Evolutionary conservation across 2,329 filamentous ascomycete species (phyloP).

Genomic region (Curvularia eragrostidis): DNA sequence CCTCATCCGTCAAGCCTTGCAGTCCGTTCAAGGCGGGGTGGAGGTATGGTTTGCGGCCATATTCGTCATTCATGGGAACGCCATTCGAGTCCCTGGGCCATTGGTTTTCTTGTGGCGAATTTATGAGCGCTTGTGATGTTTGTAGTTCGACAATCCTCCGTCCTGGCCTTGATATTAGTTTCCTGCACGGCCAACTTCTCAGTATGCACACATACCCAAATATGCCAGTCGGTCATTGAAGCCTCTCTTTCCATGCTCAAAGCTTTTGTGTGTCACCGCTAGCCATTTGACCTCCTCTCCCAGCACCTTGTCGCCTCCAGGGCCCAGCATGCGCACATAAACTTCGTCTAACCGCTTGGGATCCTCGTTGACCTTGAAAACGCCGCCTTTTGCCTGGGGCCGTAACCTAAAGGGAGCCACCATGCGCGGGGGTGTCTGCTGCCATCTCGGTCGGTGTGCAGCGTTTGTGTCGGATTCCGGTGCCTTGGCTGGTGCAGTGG

Average conservation of each 20-base stretch:
- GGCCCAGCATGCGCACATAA: conserved; percentile 78
- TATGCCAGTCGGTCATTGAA: conserved; percentile 95
- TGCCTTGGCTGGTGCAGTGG: conserved; percentile 28
- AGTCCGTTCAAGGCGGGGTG: conserved; percentile 76
- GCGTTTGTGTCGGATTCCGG: conserved; percentile 44
- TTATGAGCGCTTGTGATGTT: conserved; percentile 67
- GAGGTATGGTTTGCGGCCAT: conserved; percentile 68
- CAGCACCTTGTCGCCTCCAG: conserved; percentile 73
- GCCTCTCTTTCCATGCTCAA: conserved; percentile 90
- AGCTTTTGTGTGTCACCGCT: conserved; percentile 96
- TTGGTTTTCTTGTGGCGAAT: conserved; percentile 50
- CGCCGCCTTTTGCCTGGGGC: conserved; percentile 61
- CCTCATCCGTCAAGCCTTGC: conserved; percentile 69
- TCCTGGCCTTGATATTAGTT: conserved; percentile 53
- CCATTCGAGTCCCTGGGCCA: conserved; percentile 30
- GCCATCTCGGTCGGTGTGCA: conserved; percentile 56
- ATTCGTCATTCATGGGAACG: conserved; percentile 36
- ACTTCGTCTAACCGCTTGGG: conserved; percentile 76
- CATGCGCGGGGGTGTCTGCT: conserved; percentile 57
- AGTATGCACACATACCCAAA: conserved; percentile 66
- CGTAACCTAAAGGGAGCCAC: conserved; percentile 61
- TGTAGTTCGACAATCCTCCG: conserved; percentile 70
- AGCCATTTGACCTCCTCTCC: conserved; percentile 96
- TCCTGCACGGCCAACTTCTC: not conserved
- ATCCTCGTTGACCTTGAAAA: conserved; percentile 77